A percentile compares a stretch with the other conserved stretches of the same genome.
Conservation (phyloP, 192 early-diverging fungal species). For the Linnemannia schmuckeri region DNA sequence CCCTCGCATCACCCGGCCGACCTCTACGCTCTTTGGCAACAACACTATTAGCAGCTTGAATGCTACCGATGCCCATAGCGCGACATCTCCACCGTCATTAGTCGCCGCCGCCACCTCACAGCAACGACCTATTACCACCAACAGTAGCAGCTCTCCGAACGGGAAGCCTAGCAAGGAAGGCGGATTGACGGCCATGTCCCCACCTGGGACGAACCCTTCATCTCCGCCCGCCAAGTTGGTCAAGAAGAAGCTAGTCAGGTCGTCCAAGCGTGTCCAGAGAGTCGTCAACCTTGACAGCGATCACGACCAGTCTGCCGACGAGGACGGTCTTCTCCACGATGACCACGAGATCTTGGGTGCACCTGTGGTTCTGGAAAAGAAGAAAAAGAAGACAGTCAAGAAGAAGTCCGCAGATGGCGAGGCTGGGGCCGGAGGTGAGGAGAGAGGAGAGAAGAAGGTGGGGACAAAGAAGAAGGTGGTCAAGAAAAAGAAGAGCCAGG, state of each 20-base stretch:
- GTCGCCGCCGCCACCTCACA: background rate
- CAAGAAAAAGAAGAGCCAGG: conserved; percentile 34
- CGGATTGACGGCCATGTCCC: conserved; percentile 2
- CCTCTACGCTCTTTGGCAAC: background rate
- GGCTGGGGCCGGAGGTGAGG: background rate
- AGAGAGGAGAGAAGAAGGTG: conserved; percentile 24
- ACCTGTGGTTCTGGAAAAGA: conserved; percentile 27
- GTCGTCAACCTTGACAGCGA: conserved; percentile 54
- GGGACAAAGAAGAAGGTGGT: conserved; percentile 22
- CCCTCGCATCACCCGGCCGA: background rate
- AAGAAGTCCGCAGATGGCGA: conserved; percentile 17
- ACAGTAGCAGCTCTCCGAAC: conserved; percentile 11
- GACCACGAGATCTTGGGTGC: conserved; percentile 18
- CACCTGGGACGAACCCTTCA: conserved; percentile 2
- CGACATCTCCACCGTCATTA: background rate
- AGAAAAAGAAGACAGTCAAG: conserved; percentile 38
- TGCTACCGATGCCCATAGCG: conserved; percentile 2
- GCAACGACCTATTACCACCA: background rate
- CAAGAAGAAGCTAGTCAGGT: conserved; percentile 50
- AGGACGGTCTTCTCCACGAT: background rate
- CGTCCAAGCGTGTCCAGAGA: conserved; percentile 31
- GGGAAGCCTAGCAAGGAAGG: conserved; percentile 17
- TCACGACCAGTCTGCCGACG: conserved; percentile 20
- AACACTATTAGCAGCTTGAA: background rate
- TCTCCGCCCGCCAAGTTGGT: conserved; percentile 15